phyloP scores from a whole-genome alignment of 108 stramenopile species.

The Bacterosira constricta region DNA sequence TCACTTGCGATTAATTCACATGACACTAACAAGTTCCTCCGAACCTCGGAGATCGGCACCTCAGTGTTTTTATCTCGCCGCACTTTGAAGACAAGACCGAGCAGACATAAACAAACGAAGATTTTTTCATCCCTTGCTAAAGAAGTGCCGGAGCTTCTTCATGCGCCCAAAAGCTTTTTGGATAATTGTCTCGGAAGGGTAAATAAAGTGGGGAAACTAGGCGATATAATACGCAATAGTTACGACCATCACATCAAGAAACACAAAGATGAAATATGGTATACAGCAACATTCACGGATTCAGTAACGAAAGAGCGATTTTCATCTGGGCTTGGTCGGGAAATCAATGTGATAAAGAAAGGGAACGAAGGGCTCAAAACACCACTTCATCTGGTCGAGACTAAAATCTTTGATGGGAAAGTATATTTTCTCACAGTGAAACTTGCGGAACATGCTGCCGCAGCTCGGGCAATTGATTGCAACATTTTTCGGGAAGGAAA shows the following conservation, averaged over 20 bases:
- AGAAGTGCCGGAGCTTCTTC: background rate
- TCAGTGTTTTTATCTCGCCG: background rate
- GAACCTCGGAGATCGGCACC: background rate
- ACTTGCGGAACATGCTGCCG: conserved; percentile 42
- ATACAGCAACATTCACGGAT: conserved; percentile 24
- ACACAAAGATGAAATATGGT: conserved; percentile 10
- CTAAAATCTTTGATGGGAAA: conserved; percentile 16
- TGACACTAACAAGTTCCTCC: background rate
- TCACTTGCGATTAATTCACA: background rate
- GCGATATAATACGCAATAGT: too few relatives aligned
- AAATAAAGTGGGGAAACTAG: too few relatives aligned
- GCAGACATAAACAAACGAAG: too few relatives aligned
- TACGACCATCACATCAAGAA: too few relatives aligned
- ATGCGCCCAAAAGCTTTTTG: background rate
- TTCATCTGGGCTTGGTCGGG: conserved; percentile 21
- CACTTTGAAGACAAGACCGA: background rate
- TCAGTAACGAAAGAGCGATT: conserved; percentile 29
- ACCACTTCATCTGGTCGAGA: conserved; percentile 12
- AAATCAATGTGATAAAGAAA: background rate
- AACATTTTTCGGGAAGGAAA: conserved; percentile 23
- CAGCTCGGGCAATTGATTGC: conserved; percentile 46
- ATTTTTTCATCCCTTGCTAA: background rate
- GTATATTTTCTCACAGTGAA: conserved; percentile 21
- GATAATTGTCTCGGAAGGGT: too few relatives aligned
- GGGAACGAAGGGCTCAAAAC: background rate